These are phyloP conservation scores for Cercospora sp. DNA, from an alignment of 2,329 filamentous ascomycete genomes.

Conservation along the genomic window DNA sequence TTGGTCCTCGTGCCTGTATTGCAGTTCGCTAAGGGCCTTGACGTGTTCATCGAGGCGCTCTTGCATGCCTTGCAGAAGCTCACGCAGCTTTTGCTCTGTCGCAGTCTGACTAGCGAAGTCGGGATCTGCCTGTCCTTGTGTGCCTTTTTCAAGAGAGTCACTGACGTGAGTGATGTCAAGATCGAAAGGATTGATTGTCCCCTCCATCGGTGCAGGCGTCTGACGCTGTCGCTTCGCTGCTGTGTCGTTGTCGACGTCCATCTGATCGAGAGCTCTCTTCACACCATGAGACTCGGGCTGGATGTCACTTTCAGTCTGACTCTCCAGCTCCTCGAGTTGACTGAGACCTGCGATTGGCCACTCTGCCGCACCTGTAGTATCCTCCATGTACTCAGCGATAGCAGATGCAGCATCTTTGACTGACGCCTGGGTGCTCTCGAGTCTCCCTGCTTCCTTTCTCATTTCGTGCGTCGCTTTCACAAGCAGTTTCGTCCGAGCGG, in stretches of 20 bases:
- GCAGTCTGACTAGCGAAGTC: background rate
- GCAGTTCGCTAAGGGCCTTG: conserved; percentile 35
- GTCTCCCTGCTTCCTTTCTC: conserved; percentile 38
- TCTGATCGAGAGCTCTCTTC: conserved; percentile 25
- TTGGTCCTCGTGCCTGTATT: conserved; percentile 39
- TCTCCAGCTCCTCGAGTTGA: conserved; percentile 36
- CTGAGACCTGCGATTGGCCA: conserved; percentile 34
- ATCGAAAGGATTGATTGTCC: conserved; percentile 38
- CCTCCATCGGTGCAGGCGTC: conserved; percentile 18
- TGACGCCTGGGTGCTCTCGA: conserved; percentile 32
- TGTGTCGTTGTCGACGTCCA: background rate
- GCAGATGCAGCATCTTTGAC: conserved; percentile 27
- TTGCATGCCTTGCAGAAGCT: conserved; percentile 29
- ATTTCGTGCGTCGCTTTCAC: conserved; percentile 42
- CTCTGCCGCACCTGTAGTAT: conserved; percentile 16
- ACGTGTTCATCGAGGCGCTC: conserved; percentile 33
- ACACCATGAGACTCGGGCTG: conserved; percentile 19
- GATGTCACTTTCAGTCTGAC: conserved; percentile 38
- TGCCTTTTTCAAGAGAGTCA: conserved; percentile 43
- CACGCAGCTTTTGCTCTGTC: conserved; percentile 28
- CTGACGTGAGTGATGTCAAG: conserved; percentile 45
- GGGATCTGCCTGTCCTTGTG: conserved; percentile 12
- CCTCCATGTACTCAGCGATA: conserved; percentile 28
- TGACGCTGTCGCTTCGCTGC: conserved; percentile 33
- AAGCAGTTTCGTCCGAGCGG: conserved; percentile 39